Evolutionary conservation across 1,284 basidiomycete species (phyloP).

Genomic region (Ceratobasidium sp.): DNA sequence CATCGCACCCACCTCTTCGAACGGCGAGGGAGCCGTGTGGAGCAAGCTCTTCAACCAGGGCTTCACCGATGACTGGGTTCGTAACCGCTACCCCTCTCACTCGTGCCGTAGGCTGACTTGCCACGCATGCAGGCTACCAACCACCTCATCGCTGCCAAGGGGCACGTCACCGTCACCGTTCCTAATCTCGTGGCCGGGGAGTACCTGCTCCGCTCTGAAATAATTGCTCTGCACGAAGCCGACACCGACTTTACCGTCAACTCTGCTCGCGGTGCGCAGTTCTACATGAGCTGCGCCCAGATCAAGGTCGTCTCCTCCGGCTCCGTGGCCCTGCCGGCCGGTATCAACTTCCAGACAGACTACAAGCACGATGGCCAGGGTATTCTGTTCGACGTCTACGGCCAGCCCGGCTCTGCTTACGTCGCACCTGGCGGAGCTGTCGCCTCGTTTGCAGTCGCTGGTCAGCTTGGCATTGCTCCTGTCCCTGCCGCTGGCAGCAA

Average conservation of each 20-base stretch:
- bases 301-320: slow-evolving; percentile 37
- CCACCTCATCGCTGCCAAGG: slow-evolving; percentile 45
- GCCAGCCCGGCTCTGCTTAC: slow-evolving; percentile 16
- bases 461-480: slow-evolving; percentile 3
- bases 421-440: slow-evolving; percentile 38
- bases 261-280: slow-evolving; percentile 38
- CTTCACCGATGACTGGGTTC: slow-evolving; percentile 28
- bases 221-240: slow-evolving; percentile 46
- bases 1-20: slow-evolving; percentile 42
- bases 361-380: slow-evolving; percentile 24
- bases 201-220: slow-evolving; percentile 47
- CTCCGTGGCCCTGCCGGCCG: slow-evolving; percentile 7
- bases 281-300: slow-evolving; percentile 44
- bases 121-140: slow-evolving; percentile 37
- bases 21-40: slow-evolving; percentile 42
- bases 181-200: slow-evolving; percentile 44
- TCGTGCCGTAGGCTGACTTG: not conserved
- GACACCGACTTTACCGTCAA: slow-evolving; percentile 37
- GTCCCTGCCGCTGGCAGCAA: slow-evolving; percentile 26
- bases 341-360: slow-evolving; percentile 21
- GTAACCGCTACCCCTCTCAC: not conserved
- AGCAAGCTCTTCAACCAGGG: slow-evolving; percentile 42
- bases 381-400: slow-evolving; percentile 39
- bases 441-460: slow-evolving; percentile 3
- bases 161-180: slow-evolving; percentile 43